Base-by-base conservation (phyloP, 139 green algal genomes). In the Chlamydomonas asymmetrica region DNA sequence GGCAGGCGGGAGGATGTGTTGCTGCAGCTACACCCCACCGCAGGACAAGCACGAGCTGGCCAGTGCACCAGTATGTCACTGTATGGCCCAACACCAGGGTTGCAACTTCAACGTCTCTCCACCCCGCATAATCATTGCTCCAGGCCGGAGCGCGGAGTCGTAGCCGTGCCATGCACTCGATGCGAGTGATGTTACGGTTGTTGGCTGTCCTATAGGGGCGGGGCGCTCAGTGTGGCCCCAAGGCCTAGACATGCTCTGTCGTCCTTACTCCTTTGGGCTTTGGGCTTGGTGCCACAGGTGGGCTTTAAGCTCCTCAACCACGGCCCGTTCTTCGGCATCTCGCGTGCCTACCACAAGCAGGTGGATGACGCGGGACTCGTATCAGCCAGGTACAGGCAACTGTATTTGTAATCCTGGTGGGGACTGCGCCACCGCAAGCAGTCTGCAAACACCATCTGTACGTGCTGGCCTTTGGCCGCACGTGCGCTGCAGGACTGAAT, bases 331-430 rank as follows among this genome's bases (percentile, higher is more conserved):
- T 62, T 74, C 18, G 35, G 64, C 3, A 43, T 78, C 10, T 66
- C 80, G 23, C 27, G 34, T 16, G 56, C 52, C 20, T 63, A 85
- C 56, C 69, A 78, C 18, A 32, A 67, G 5, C 27, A 72, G 37
- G 61, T 82, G 40, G 73, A 80, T 34, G 40, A 60, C n/a, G 45
- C 62, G 52, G 76, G 71, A 25, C 80, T 88, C 3, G 67, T 84
- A 18, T 61, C 52, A 0, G 75, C 73, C 25, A 75, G 61, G 73
- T 84, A 29, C 34, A 68, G 38, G 62, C 62, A 34, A 2, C 34
- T 18, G 13, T 7, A 13, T 22, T 54, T 68, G 9, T n/a, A 23
- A 20, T 4, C 41, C 31, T 23, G 1, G 62, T 35, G 37, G 38
- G 35, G 37, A 34, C 52, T 68, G 7, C 35, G 31, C 3, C 34